These are phyloP conservation scores for Argentina anserina DNA, from an alignment of 306 rosid species.

Conservation along the genomic window DNA sequence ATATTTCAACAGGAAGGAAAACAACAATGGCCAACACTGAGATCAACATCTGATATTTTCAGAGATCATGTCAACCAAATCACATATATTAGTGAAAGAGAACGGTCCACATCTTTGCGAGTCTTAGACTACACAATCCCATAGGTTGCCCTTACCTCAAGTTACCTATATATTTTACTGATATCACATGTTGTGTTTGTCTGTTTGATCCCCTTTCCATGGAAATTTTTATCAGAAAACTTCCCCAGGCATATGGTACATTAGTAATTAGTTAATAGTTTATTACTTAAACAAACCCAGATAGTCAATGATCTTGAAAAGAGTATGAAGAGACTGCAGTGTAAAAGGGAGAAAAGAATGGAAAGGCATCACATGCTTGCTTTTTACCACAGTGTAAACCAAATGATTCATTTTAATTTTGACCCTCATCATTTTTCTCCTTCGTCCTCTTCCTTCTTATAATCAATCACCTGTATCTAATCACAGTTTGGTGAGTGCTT, in stretches of 20 bases:
- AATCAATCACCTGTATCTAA: not conserved
- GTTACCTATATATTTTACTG: not conserved
- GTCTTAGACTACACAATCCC: constrained; percentile 4
- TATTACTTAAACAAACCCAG: not conserved
- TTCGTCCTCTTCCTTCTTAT: not conserved
- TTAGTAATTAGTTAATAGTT: not conserved
- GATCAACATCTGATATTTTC: not conserved
- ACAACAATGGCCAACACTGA: constrained; percentile 9
- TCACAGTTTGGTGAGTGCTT: constrained; percentile 13
- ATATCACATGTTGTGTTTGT: not conserved
- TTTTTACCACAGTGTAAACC: constrained; percentile 24
- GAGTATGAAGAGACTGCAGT: not conserved
- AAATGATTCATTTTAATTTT: constrained; percentile 31
- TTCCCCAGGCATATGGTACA: not conserved
- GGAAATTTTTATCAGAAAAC: not conserved
- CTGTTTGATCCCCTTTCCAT: not conserved
- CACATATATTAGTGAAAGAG: not conserved
- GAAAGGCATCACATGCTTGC: constrained; percentile 29
- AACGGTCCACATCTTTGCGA: not conserved
- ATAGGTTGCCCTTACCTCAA: not conserved
- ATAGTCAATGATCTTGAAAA: constrained; percentile 31
- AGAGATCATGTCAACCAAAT: not conserved
- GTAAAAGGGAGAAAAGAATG: constrained; percentile 7
- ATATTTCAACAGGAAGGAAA: constrained; percentile 12
- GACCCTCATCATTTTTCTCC: constrained; percentile 13